Percentiles rank a stretch among this genome's conserved stretches.
phyloP scores from a whole-genome alignment of 1,284 basidiomycete genomes.

The Sutorius eximius region DNA sequence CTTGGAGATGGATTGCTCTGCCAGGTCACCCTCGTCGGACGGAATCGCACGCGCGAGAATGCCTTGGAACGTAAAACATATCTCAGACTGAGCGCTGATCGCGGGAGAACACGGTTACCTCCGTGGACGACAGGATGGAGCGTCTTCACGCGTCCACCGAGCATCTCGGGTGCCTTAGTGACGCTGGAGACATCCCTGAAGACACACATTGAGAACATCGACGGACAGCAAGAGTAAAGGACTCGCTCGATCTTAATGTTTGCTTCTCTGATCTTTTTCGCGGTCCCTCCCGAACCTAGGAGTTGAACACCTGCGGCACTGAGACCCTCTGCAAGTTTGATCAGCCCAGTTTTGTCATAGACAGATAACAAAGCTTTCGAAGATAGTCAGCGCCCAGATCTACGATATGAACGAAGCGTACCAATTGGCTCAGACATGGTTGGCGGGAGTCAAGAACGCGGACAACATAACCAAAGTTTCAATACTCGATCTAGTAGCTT shows the following conservation, averaged over 20 bases:
- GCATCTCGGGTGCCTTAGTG: conserved; percentile 99
- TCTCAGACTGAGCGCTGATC: conserved; percentile 6
- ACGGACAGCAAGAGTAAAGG: neutral
- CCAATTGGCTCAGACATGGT: conserved; percentile 32
- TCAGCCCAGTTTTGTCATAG: conserved; percentile 92
- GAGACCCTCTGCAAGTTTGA: conserved; percentile 88
- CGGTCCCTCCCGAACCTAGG: conserved; percentile 95
- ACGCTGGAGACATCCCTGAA: conserved; percentile 96
- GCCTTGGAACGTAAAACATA: conserved; percentile 44
- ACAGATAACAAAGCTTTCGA: conserved; percentile 86
- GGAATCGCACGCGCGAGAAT: conserved; percentile 88
- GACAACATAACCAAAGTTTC: neutral
- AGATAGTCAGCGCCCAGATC: conserved; percentile 9
- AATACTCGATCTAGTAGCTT: neutral
- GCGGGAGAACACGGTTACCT: conserved; percentile 50
- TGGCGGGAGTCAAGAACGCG: conserved; percentile 16
- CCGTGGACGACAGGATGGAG: conserved; percentile 99
- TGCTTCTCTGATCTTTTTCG: conserved; percentile 94
- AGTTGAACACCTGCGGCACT: conserved; percentile 82
- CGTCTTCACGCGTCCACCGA: conserved; percentile 98
- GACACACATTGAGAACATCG: conserved; percentile 10
- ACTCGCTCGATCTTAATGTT: conserved; percentile 89
- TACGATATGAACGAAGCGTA: conserved; percentile 12
- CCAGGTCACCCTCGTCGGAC: conserved; percentile 83
- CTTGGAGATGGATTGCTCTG: conserved; percentile 79